Conservation (phyloP, 805 yeast genomes). For the Cephaloascus albidus region DNA sequence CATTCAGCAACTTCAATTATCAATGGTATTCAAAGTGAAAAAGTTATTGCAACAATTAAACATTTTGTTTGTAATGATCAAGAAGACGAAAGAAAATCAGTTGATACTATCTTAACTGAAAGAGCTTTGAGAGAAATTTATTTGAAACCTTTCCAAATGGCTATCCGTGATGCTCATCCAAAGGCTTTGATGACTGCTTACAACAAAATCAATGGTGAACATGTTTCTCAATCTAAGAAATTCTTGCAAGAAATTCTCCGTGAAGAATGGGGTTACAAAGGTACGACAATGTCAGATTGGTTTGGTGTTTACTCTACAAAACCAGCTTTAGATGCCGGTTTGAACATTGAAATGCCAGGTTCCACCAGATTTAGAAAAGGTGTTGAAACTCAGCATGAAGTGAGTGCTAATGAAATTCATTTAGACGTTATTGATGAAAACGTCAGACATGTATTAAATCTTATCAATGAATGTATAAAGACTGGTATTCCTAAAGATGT, state of each 20-base stretch:
- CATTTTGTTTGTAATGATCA: conserved; percentile 58
- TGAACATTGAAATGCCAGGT: conserved; percentile 65
- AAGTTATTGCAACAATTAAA: conserved; percentile 48
- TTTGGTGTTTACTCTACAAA: conserved; percentile 42
- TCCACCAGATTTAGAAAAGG: conserved; percentile 37
- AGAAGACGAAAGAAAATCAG: conserved; percentile 43
- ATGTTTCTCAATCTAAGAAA: conserved; percentile 36
- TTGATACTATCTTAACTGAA: conserved; percentile 41
- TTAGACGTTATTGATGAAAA: conserved; percentile 34
- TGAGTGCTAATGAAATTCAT: conserved; percentile 29
- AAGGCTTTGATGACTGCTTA: conserved; percentile 52
- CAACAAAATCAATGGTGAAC: conserved; percentile 54
- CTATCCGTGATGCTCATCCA: conserved; percentile 43
- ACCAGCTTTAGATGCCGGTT: conserved; percentile 41
- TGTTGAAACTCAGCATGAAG: conserved; percentile 28
- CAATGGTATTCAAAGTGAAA: conserved; percentile 43
- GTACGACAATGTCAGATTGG: conserved; percentile 58
- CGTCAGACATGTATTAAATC: conserved; percentile 34
- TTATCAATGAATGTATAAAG: conserved; percentile 32
- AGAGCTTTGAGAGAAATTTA: conserved; percentile 61
- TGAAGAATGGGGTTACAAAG: conserved; percentile 49
- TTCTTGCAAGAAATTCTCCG: conserved; percentile 38
- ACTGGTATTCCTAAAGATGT: conserved; percentile 31
- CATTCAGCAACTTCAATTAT: conserved; percentile 36
- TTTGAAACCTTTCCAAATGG: conserved; percentile 54